Evolutionary conservation across 805 yeast genomes (phyloP).

Genomic region (Schwanniomyces sp.): DNA sequence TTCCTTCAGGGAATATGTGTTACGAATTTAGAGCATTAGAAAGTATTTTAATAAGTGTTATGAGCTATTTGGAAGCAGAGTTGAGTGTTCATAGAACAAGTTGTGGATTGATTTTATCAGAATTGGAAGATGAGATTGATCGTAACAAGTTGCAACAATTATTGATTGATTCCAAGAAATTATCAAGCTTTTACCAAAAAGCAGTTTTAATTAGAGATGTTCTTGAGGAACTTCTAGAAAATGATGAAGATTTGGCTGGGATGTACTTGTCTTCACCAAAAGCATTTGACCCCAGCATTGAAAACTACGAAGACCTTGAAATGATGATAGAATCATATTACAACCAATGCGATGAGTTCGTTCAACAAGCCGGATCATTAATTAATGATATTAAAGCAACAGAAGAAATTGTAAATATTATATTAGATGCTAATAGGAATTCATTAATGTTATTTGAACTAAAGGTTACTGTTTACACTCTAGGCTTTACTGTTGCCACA

Average conservation of each 20-base stretch:
- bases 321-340: constrained; percentile 86
- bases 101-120: constrained; percentile 65
- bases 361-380: constrained; percentile 83
- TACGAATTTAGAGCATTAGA: constrained; percentile 86
- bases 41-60: constrained; percentile 75
- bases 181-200: constrained; percentile 74
- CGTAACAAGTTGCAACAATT: constrained; percentile 72
- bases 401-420: constrained; percentile 89
- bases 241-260: constrained; percentile 78
- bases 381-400: constrained; percentile 84
- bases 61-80: constrained; percentile 77
- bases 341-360: constrained; percentile 89
- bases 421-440: constrained; percentile 87
- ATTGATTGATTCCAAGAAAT: constrained; percentile 67
- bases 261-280: constrained; percentile 65
- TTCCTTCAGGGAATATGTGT: constrained; percentile 21
- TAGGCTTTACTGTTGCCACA: constrained; percentile 85
- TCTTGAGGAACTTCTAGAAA: constrained; percentile 79
- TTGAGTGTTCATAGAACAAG: constrained; percentile 54
- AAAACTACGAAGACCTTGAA: constrained; percentile 72
- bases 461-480: constrained; percentile 77
- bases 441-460: constrained; percentile 84
- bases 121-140: constrained; percentile 77
- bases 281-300: constrained; percentile 15
- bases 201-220: constrained; percentile 75